Base-by-base conservation (phyloP, 2,329 filamentous ascomycete genomes). In the Grosmannia huntii region DNA sequence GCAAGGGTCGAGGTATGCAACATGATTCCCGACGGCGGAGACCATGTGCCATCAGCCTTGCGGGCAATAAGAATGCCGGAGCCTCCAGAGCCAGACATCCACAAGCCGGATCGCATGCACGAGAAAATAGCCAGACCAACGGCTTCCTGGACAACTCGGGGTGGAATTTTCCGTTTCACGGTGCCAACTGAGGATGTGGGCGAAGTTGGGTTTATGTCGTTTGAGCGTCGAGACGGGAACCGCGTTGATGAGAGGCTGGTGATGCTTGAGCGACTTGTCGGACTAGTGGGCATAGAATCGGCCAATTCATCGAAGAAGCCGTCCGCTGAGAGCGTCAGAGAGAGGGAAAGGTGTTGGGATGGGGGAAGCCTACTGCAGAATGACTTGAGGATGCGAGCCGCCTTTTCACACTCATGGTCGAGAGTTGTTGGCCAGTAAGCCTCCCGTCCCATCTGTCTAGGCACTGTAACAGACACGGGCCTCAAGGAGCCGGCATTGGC, bases 61-160 rank as follows among this genome's bases (percentile, higher is more conserved):
- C 89, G 83, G 21, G 86, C 91, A 60, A 96, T 83, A 46, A 97
- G 77, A 46, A 97, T 81, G 55, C 92, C 92, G 59, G 89, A 92
- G 46, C 92, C 92, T 31, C 91, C 91, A 19, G 90, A 91, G 52
- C 92, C 92, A 52, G 89, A 92, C 65, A 95, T 79, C 88, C 91
- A 96, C 36, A 96, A 75, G 14, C 92, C 92, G 16, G 89, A 92
- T 60, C 92, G 85, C 90, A 96, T 95, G 33, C 90, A 95, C 0
- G 91, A 96, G 74, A 96, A 96, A 64, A 97, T 89, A 57, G 90
- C 91, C 59, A 97, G 80, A 12, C 90, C 92, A 64, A 92, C 90
- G 31, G 91, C 90, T 72, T 94, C 89, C 67, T 88, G 83, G 65
- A 97, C 89, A 59, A 96, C 89, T 67, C 86, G 81, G 59, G 85